phyloP scores from a whole-genome alignment of 2,329 filamentous ascomycete species.

The Botrytis sinoallii region DNA sequence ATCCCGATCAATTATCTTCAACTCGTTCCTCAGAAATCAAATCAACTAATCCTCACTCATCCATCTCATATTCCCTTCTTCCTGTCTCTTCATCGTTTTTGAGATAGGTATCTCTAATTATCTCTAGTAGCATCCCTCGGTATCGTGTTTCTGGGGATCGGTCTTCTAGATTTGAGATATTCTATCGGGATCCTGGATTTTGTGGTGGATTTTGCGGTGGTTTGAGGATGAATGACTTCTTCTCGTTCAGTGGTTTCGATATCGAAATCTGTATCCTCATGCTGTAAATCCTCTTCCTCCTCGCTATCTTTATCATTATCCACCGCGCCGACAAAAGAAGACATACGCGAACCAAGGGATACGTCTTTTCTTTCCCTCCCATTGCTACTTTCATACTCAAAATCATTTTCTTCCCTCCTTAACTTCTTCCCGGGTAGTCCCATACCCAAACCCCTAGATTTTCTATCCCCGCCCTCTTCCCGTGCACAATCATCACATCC shows the following conservation, averaged over 20 bases:
- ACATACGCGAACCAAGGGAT: neutral
- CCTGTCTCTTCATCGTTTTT: accelerated
- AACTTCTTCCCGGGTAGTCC: neutral
- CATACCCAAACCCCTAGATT: too few relatives aligned
- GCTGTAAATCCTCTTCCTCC: neutral
- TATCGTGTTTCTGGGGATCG: too few relatives aligned
- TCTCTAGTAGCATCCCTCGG: neutral
- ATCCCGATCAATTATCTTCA: neutral
- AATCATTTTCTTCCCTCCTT: neutral
- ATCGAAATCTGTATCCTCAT: neutral
- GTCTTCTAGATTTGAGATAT: neutral
- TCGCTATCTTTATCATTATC: neutral
- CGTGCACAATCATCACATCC: too few relatives aligned
- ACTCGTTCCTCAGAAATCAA: neutral
- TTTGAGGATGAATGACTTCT: neutral
- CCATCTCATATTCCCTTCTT: neutral
- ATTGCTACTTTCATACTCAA: neutral
- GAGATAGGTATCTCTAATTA: neutral
- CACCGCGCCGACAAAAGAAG: neutral
- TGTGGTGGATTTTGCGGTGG: neutral
- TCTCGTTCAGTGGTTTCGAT: neutral
- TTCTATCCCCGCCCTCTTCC: too few relatives aligned
- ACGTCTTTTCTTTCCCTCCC: neutral
- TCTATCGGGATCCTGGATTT: neutral
- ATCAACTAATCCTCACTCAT: neutral